Base-by-base conservation (phyloP, 441 rosid genomes). In the Brassica hybrid region DNA sequence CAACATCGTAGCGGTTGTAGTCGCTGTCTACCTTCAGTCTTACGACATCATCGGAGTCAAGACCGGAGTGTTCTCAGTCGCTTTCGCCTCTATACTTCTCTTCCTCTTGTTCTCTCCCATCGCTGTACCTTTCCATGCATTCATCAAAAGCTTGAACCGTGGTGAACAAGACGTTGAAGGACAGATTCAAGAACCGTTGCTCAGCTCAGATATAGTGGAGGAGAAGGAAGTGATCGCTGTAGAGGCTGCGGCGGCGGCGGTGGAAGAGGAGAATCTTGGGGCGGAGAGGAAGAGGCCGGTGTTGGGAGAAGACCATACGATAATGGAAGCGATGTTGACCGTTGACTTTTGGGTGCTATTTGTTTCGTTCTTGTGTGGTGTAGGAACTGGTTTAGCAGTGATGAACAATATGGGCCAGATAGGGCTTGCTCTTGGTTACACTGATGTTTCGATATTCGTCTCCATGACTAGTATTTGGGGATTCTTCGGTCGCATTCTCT, bases 341-440 rank as follows among this genome's bases (percentile, higher is more conserved):
- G 62, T 81, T 30, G 99, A 94, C 72, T 93, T 94, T 71, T 94
- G 98, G 98, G 73, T 94, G 32, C 58, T 94, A 41, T 94, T 94
- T n/a, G 79, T 83, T 4, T 91, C 98, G 52, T 94, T 94, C 75
- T 65, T 94, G 7, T 90, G 93, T 56, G 99, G 99, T 10, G 98
- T 93, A 0, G 99, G 99, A 1, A 91, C 99, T 1, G 99, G 99
- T 1, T 71, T 94, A 77, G 91, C 98, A 0, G 97, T 93, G 64
- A 88, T 88, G 91, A 93, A 94, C 77, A 94, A 94, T 57, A 87
- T 90, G 96, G 97, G 94, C 4, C 99, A 94, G 80, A 94, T 94
- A 1, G 99, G 99, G 0, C 77, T 85, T 72, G 91, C 99, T 2
- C 94, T 91, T 69, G 97, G 99, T 17, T 90, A 94, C 84, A 79